Evolutionary conservation across 371 early-diverging fungal genomes (phyloP), one percentile per base, ranked within the genome.

Genomic region (Circinella umbellata): DNA sequence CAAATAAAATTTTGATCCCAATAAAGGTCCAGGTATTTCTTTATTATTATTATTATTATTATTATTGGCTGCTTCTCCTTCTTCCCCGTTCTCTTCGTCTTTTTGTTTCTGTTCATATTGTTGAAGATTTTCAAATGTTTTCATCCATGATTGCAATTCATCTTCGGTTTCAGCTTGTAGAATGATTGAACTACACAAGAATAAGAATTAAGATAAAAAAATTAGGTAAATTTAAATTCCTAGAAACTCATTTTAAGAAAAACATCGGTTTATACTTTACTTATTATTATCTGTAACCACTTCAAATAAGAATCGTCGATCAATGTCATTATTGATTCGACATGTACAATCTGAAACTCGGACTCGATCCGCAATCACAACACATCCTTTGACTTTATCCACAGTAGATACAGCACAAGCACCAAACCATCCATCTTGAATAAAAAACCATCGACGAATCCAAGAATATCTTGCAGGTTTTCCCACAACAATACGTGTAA

Each of bases 301-400:
- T 64, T 93, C 92, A 73, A 93, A 93, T 68, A 88, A 88, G 74
- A 86, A 91, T 11, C 92, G 81, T 18, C 93, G 78, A 59, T 93
- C 93, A 62, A 86, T 83, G 35, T 85, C 84, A 8, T 64, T 72
- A 49, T 70, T 73, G 20, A 76, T 72, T 59, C 86, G 79, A 27
- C 83, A 74, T 35, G 79, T 78, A 64, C 89, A 88, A 8, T 86
- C 73, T 4, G 49, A 59, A 17, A 91, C 77, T 7, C 69, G 76
- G 15, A 90, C 67, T 5, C 89, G 76, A 35, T 86, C 86, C 13
- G 84, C 81, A 35, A 85, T 62, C 0, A 86, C 75, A 4, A 92
- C 83, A 48, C 78, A 81, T 0, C 89, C 89, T 18, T 84, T 86
- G 17, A 82, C 77, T 27, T 85, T 87, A 14, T 82, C 80, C 4